Conservation (phyloP, 192 early-diverging fungal genomes). For the Chytriomyces sp. region DNA sequence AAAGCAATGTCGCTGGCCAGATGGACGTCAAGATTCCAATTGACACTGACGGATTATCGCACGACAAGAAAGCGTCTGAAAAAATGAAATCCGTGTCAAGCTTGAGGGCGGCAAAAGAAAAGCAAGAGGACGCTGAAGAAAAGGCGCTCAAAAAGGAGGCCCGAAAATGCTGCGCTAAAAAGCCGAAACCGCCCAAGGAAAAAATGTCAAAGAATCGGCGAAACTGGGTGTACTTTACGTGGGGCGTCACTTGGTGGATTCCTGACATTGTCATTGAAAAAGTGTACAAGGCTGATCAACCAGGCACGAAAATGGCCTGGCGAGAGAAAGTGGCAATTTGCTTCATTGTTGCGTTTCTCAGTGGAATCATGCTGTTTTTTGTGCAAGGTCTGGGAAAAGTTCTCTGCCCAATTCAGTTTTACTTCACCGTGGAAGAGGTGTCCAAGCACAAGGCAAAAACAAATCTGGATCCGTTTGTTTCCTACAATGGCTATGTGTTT, state of each 20-base stretch:
- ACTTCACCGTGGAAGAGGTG: constrained; percentile 42
- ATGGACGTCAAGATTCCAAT: background rate
- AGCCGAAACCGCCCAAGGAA: constrained; percentile 44
- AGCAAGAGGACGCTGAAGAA: constrained; percentile 16
- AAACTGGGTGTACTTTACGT: constrained; percentile 83
- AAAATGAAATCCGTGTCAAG: constrained; percentile 13
- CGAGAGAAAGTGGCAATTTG: constrained; percentile 95
- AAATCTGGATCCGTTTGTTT: constrained; percentile 32
- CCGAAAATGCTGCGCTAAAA: constrained; percentile 17
- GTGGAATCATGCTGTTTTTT: constrained; percentile 81
- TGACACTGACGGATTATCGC: background rate
- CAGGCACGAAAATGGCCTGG: constrained; percentile 91
- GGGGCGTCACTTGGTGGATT: constrained; percentile 81
- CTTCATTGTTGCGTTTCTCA: constrained; percentile 80
- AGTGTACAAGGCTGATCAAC: constrained; percentile 75
- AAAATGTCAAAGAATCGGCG: constrained; percentile 63
- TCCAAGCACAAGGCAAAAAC: constrained; percentile 24
- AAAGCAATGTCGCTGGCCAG: background rate
- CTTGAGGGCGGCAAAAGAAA: constrained; percentile 1
- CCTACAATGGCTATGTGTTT: constrained; percentile 58
- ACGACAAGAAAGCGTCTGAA: background rate
- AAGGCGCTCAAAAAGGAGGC: background rate
- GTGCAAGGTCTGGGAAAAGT: constrained; percentile 61
- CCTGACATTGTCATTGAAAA: constrained; percentile 69
- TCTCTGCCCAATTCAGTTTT: constrained; percentile 51